Evolutionary conservation across 2,329 filamentous ascomycete species (phyloP).

Genomic region (Sphaerulina vaccinii): DNA sequence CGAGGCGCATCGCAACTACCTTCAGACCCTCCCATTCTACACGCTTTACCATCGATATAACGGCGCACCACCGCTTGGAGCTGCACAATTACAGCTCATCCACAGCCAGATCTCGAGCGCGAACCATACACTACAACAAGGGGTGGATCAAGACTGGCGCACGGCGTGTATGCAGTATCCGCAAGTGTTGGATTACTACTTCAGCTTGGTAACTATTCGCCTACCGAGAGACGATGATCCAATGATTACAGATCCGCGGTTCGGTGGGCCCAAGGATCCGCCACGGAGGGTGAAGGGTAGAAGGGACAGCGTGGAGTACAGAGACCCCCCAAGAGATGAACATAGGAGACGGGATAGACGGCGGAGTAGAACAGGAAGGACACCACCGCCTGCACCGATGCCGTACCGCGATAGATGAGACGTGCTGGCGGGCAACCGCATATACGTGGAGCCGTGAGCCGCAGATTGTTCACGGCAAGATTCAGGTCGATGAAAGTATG

Average conservation of each 20-base stretch:
- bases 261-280: conserved; percentile 22
- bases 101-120: conserved; percentile 60
- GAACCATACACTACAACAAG: conserved; percentile 65
- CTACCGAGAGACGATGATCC: conserved; percentile 57
- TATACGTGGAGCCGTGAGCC: no score
- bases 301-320: conserved; percentile 29
- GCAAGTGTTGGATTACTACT: conserved; percentile 80
- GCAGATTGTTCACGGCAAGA: no score
- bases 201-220: conserved; percentile 65
- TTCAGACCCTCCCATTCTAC: conserved; percentile 48
- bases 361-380: conserved; percentile 27
- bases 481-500: no score
- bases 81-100: conserved; percentile 41
- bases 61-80: conserved; percentile 46
- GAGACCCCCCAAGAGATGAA: conserved; percentile 17
- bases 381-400: conserved; percentile 29
- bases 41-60: conserved; percentile 48
- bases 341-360: conserved; percentile 27
- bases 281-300: conserved; percentile 22
- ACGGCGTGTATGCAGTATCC: conserved; percentile 73
- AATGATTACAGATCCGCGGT: conserved; percentile 39
- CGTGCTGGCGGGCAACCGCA: background rate
- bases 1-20: conserved; percentile 44
- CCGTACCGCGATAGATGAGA: conserved; percentile 14
- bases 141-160: conserved; percentile 78